Percentiles rank a stretch among this genome's conserved stretches.
Evolutionary conservation across 345 rosid genomes (phyloP).

Genomic region (Moricandia arvensis): DNA sequence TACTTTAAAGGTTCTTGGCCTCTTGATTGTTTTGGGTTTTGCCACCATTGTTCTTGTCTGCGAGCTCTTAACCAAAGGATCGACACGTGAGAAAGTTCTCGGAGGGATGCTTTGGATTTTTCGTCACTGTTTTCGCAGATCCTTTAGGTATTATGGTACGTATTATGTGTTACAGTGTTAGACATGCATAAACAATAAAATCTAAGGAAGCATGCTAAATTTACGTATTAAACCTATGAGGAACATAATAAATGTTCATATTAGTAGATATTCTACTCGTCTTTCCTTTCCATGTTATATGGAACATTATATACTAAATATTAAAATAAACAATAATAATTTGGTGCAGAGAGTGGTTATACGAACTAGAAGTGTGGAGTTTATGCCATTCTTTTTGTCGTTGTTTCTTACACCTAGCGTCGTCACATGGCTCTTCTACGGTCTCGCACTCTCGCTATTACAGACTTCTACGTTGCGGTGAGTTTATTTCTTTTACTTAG

Average conservation of each 20-base stretch:
- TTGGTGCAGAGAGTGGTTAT: too few species aligned
- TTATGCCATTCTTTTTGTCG: constrained; percentile 59
- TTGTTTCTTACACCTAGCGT: constrained; percentile 60
- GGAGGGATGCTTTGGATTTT: constrained; percentile 54
- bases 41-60: constrained; percentile 41
- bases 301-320: too few species aligned
- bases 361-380: constrained; percentile 48
- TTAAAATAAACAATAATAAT: too few species aligned
- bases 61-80: constrained; percentile 45
- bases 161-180: neutral
- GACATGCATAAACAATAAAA: neutral
- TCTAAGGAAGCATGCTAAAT: neutral
- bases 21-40: constrained; percentile 50
- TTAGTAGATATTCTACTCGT: neutral
- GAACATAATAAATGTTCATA: constrained; percentile 5
- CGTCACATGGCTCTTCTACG: constrained; percentile 57
- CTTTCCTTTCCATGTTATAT: too few species aligned
- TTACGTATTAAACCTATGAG: neutral
- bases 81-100: constrained; percentile 40
- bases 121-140: constrained; percentile 54
- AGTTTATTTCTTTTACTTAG: constrained; percentile 18
- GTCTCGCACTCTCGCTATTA: constrained; percentile 48
- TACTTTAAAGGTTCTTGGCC: constrained; percentile 49
- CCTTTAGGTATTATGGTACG: constrained; percentile 60
- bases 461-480: constrained; percentile 50